Evolutionary conservation across 768 basidiomycete species (phyloP), one percentile per base, ranked within the genome.

Genomic region (Paxillus ammoniavirescens): DNA sequence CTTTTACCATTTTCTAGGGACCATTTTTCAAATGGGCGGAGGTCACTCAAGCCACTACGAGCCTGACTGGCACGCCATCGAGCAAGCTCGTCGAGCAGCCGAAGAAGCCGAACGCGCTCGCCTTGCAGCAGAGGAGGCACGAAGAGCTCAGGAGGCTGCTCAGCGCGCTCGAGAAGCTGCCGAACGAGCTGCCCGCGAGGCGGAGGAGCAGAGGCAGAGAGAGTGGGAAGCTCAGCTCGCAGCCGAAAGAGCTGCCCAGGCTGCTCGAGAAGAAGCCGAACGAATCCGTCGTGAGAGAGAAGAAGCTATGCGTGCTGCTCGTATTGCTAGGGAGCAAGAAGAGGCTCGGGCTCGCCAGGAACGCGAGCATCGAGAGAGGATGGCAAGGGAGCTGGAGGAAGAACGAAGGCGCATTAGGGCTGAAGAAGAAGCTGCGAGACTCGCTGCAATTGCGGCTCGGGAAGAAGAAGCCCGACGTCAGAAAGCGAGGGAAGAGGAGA

Each of bases 311-410:
- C 42, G 43, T 44, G 68, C 64, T 18, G 68, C 64, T n/a, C 51
- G 57, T 8, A 23, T 57, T 6, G 67, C 68, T 13, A 52, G 17
- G 23, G 55, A 66, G 30, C 42, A 52, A 26, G 67, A 66, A 0
- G 68, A 69, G 42, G 64, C 62, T 4, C 48, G 58, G 8, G 68
- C 55, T 14, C 60, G 68, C 6, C 54, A 59, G 49, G 68, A 70
- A 45, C 57, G 49, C 6, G 54, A 60, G 40, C 64, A 48, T 26
- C 60, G 60, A 26, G 60, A 64, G 28, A 53, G 13, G 47, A 51
- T 56, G 44, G 48, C 18, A 36, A 58, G 49, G 12, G 57, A 62
- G 41, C 42, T 53, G 14, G 68, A 68, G 28, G 58, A 56, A 30
- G 67, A 68, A 52, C 58, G 61, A 3, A 50, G 40, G 15, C 65